Evolutionary conservation across 495 filamentous ascomycete genomes (phyloP).

Genomic region (Penicillium goetzii): DNA sequence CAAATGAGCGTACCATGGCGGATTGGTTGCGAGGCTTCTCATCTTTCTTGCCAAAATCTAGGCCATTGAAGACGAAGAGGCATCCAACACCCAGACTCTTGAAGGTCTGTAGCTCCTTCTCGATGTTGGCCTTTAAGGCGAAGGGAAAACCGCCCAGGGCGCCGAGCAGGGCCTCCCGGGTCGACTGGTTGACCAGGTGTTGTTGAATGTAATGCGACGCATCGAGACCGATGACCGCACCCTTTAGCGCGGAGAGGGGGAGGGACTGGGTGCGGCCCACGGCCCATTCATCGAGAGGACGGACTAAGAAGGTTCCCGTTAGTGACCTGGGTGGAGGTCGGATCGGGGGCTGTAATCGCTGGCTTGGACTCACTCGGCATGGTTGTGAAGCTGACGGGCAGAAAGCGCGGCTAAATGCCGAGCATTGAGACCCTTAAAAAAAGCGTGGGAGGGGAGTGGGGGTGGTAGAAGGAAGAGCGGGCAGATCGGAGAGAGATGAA

Average conservation of each 20-base stretch:
- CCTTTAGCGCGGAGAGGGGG: conserved; percentile 67
- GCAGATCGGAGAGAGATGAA: conserved; percentile 15
- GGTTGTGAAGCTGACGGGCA: conserved; percentile 36
- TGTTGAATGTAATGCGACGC: conserved; percentile 84
- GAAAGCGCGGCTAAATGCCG: conserved; percentile 37
- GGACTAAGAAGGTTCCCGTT: conserved; percentile 47
- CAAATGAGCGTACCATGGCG: conserved; percentile 51
- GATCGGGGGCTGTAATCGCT: not conserved
- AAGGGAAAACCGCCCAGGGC: conserved; percentile 91
- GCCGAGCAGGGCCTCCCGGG: conserved; percentile 82
- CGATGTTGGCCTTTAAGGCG: conserved; percentile 68
- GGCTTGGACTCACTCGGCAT: conserved; percentile 47
- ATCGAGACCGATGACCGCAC: conserved; percentile 79
- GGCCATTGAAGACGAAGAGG: conserved; percentile 88
- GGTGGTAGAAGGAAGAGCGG: conserved; percentile 13
- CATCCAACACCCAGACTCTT: conserved; percentile 63
- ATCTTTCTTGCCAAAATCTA: conserved; percentile 74
- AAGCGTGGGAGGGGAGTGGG: conserved; percentile 12
- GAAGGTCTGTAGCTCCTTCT: conserved; percentile 71
- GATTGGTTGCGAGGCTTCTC: conserved; percentile 55
- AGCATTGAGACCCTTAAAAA: conserved; percentile 34
- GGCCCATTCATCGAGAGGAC: conserved; percentile 63
- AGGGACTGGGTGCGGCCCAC: conserved; percentile 55
- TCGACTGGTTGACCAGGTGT: conserved; percentile 66
- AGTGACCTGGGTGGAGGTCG: conserved; percentile 12